phyloP scores from a whole-genome alignment of 2,329 filamentous ascomycete genomes.

The Nothophoma quercina region DNA sequence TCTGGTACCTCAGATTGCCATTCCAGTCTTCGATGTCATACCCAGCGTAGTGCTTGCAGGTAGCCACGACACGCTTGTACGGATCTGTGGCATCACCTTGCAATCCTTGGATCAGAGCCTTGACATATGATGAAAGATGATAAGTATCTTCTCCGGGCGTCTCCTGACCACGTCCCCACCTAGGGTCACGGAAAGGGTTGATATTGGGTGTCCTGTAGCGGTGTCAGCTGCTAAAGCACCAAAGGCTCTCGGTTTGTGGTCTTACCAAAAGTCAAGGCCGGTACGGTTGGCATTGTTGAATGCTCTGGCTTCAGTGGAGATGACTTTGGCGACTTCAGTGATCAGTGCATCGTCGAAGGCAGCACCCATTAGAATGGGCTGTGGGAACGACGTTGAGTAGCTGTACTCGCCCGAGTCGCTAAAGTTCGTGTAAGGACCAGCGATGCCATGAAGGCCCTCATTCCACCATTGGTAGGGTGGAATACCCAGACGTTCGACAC shows the following conservation, averaged over 20 bases:
- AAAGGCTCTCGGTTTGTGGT: no score
- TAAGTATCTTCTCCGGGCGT: slow-evolving; percentile 67
- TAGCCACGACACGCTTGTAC: slow-evolving; percentile 39
- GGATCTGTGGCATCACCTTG: slow-evolving; percentile 54
- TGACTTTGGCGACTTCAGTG: slow-evolving; percentile 62
- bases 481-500: slow-evolving; percentile 62
- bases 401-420: slow-evolving; percentile 63
- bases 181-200: slow-evolving; percentile 69
- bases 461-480: slow-evolving; percentile 64
- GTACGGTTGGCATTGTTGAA: slow-evolving; percentile 66
- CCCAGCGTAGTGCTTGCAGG: slow-evolving; percentile 51
- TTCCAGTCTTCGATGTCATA: slow-evolving; percentile 46
- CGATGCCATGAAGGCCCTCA: slow-evolving; percentile 69
- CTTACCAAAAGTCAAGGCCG: slow-evolving; percentile 10
- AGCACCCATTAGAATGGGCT: slow-evolving; percentile 69
- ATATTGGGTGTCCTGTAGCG: no score
- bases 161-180: slow-evolving; percentile 62
- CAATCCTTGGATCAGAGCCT: slow-evolving; percentile 62
- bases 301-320: slow-evolving; percentile 68
- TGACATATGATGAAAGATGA: slow-evolving; percentile 61
- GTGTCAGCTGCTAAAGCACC: no score
- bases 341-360: slow-evolving; percentile 71
- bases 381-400: slow-evolving; percentile 71
- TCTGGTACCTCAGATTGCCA: slow-evolving; percentile 53
- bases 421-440: slow-evolving; percentile 64